A percentile compares a stretch with the other conserved stretches of the same genome.
Evolutionary conservation across 2,329 filamentous ascomycete species (phyloP).

Genomic region (Calonectria hongkongensis): DNA sequence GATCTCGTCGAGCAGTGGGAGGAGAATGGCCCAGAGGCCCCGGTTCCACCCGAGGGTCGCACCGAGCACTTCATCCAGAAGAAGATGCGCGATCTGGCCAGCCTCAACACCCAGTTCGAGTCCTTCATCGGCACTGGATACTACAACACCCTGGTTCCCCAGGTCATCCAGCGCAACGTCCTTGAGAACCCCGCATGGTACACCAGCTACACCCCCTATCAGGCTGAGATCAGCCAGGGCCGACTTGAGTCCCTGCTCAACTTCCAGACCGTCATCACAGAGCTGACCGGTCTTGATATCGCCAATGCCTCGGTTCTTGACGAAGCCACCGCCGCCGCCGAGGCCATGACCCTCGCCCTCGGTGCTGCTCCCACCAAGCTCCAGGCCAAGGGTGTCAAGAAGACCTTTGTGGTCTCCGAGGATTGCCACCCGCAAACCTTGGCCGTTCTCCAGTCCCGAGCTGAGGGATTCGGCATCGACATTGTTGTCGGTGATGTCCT

Average conservation of each 20-base stretch:
- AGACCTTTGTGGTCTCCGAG: slow-evolving; percentile 89
- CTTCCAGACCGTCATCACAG: slow-evolving; percentile 94
- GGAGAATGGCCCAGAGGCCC: slow-evolving; percentile 47
- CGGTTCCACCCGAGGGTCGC: slow-evolving; percentile 51
- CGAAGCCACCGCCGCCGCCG: slow-evolving; percentile 92
- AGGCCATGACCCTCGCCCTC: slow-evolving; percentile 93
- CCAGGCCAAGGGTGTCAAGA: slow-evolving; percentile 81
- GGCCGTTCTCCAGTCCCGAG: slow-evolving; percentile 87
- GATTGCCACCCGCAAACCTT: slow-evolving; percentile 91
- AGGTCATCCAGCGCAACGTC: slow-evolving; percentile 94
- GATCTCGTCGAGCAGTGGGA: slow-evolving; percentile 56
- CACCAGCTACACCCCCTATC: slow-evolving; percentile 97
- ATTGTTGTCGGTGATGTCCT: slow-evolving; percentile 86
- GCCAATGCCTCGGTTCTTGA: slow-evolving; percentile 94
- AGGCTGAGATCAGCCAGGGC: slow-evolving; percentile 97
- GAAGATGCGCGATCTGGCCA: slow-evolving; percentile 76
- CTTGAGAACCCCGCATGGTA: slow-evolving; percentile 97
- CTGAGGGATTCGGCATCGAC: slow-evolving; percentile 91
- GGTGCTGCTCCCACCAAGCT: slow-evolving; percentile 72
- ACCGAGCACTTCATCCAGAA: slow-evolving; percentile 56
- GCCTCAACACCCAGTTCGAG: slow-evolving; percentile 65
- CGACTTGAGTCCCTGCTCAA: slow-evolving; percentile 93
- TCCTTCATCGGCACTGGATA: slow-evolving; percentile 93
- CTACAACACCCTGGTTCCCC: slow-evolving; percentile 87
- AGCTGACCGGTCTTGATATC: slow-evolving; percentile 90